Conservation (phyloP, 2,329 filamentous ascomycete species). For the Verticillium zaregamsianum region DNA sequence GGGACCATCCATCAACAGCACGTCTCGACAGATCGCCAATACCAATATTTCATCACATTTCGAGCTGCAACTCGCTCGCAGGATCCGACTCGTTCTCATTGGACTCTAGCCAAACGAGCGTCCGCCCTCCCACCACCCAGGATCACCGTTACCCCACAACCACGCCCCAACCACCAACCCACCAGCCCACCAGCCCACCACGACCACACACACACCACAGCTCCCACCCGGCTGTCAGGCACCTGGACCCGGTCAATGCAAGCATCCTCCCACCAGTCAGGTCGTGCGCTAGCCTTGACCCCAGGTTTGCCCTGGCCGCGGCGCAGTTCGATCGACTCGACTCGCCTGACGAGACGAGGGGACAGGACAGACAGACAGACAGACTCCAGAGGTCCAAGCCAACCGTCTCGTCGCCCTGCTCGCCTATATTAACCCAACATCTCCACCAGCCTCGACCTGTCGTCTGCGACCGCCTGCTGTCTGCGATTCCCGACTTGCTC, state of each 20-base stretch:
- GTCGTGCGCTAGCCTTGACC: background rate
- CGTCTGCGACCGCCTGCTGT: background rate
- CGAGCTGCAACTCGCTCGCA: too few species aligned
- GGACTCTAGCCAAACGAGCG: background rate
- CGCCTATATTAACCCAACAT: background rate
- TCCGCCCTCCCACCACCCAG: background rate
- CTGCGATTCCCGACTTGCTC: background rate
- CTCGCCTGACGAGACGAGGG: background rate
- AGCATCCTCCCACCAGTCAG: conserved; percentile 1
- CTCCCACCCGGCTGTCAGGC: conserved; percentile 1
- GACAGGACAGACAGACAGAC: background rate
- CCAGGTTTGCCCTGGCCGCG: background rate
- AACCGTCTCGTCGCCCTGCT: background rate
- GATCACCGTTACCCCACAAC: background rate
- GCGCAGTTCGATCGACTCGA: background rate
- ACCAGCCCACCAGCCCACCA: background rate
- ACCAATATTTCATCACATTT: too few species aligned
- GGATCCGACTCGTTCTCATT: background rate
- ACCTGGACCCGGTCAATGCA: background rate
- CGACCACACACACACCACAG: background rate
- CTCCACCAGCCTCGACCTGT: background rate
- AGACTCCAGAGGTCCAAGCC: background rate
- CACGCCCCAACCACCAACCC: background rate
- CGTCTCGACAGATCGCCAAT: too few species aligned
- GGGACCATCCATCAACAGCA: too few species aligned